Conservation (phyloP, 2,329 filamentous ascomycete genomes). For the Diplodia scrobiculata region DNA sequence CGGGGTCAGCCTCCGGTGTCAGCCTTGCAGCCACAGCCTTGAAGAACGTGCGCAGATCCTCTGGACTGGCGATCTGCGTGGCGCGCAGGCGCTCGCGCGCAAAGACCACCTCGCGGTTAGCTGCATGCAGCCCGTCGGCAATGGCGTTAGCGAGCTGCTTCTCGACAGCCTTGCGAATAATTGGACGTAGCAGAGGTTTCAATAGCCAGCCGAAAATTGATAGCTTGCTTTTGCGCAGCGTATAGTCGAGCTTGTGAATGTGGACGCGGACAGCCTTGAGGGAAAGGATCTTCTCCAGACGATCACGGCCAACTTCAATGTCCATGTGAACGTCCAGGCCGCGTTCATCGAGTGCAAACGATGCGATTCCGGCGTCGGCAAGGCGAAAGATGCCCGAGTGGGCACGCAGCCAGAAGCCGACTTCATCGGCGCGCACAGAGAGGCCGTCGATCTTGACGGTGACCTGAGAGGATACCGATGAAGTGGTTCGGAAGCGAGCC, state of each 20-base stretch:
- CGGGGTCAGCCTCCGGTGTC: slow-evolving; percentile 70
- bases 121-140: slow-evolving; percentile 66
- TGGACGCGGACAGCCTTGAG: slow-evolving; percentile 74
- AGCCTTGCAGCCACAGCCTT: slow-evolving; percentile 78
- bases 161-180: slow-evolving; percentile 79
- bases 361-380: slow-evolving; percentile 80
- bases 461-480: slow-evolving; percentile 69
- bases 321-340: slow-evolving; percentile 86
- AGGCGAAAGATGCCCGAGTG: slow-evolving; percentile 75
- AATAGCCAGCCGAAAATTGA: slow-evolving; percentile 77
- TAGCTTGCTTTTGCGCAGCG: slow-evolving; percentile 72
- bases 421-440: slow-evolving; percentile 78
- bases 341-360: slow-evolving; percentile 80
- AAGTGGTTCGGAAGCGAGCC: slow-evolving; percentile 67
- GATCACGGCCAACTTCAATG: slow-evolving; percentile 76
- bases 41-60: slow-evolving; percentile 78
- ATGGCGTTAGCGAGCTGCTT: slow-evolving; percentile 73
- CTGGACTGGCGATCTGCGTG: slow-evolving; percentile 77
- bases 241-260: slow-evolving; percentile 86
- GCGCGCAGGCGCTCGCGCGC: slow-evolving; percentile 84
- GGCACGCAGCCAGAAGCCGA: slow-evolving; percentile 85
- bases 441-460: slow-evolving; percentile 80
- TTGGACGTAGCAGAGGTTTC: slow-evolving; percentile 78
- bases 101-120: slow-evolving; percentile 84
- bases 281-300: slow-evolving; percentile 77